These are phyloP conservation scores for Fusarium foetens DNA, from an alignment of 2,329 filamentous ascomycete genomes.

Conservation along the genomic window DNA sequence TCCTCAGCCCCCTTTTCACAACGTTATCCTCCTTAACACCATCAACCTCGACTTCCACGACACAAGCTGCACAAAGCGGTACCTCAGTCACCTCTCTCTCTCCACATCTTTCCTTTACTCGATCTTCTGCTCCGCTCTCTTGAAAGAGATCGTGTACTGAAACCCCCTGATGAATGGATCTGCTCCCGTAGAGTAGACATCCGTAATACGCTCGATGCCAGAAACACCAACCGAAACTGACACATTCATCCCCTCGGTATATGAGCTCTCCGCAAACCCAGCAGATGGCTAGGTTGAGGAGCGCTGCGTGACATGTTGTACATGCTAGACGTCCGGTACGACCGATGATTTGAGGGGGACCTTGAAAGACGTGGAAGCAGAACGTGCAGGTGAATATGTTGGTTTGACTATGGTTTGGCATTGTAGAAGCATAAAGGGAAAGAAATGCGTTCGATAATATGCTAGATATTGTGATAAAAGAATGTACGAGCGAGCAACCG, in stretches of 20 bases:
- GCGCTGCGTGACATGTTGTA: slow-evolving; percentile 55
- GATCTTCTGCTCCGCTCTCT: slow-evolving; percentile 5
- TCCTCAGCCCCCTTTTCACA: slow-evolving; percentile 55
- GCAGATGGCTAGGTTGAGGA: slow-evolving; percentile 65
- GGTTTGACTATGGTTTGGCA: slow-evolving; percentile 15
- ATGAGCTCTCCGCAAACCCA: slow-evolving; percentile 68
- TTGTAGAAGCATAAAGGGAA: slow-evolving; percentile 3
- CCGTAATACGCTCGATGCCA: slow-evolving; percentile 68
- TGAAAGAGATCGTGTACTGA: slow-evolving; percentile 50
- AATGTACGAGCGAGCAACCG: background rate
- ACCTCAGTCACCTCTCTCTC: slow-evolving; percentile 57
- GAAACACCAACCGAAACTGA: slow-evolving; percentile 70
- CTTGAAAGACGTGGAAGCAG: slow-evolving; percentile 58
- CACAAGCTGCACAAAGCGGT: slow-evolving; percentile 62
- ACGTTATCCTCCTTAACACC: slow-evolving; percentile 45
- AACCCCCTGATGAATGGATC: slow-evolving; percentile 50
- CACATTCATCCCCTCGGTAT: slow-evolving; percentile 62
- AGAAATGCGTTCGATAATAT: background rate
- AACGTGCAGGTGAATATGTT: slow-evolving; percentile 65
- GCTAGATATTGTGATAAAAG: slow-evolving; percentile 3
- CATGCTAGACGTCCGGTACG: slow-evolving; percentile 61
- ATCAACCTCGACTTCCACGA: slow-evolving; percentile 54
- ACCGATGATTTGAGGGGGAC: slow-evolving; percentile 55
- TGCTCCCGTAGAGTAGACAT: slow-evolving; percentile 62
- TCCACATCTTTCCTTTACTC: background rate